phyloP scores from a whole-genome alignment of 83 land plant genomes.

The Thuja plicata region DNA sequence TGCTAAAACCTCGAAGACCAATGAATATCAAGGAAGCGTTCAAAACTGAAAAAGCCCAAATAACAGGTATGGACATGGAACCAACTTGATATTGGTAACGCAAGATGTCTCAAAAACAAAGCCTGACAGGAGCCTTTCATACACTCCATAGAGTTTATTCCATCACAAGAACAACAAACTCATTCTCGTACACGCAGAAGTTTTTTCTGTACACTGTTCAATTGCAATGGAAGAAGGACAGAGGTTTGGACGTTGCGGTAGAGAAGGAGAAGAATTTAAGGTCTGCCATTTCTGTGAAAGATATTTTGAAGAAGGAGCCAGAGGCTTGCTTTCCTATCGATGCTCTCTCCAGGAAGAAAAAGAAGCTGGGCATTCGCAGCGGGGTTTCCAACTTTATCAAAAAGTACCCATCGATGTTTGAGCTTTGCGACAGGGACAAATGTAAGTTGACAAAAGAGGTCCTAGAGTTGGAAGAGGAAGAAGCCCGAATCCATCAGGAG shows the following conservation, averaged over 20 bases:
- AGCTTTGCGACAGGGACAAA: conserved; percentile 34
- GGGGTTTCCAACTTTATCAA: conserved; percentile 33
- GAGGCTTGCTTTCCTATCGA: conserved; percentile 37
- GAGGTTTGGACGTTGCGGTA: conserved; percentile 69
- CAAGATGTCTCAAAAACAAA: conserved; percentile 4
- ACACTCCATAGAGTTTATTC: conserved; percentile 3
- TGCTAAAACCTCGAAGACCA: not conserved
- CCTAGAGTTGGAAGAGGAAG: conserved; percentile 45
- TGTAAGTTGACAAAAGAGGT: conserved; percentile 37
- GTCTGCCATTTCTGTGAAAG: conserved; percentile 39
- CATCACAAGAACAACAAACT: not conserved
- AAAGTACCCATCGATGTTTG: conserved; percentile 52
- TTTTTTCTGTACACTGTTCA: not conserved
- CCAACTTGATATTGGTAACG: not conserved
- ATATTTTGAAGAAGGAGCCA: conserved; percentile 48
- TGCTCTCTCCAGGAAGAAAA: conserved; percentile 28
- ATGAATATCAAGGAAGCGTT: not conserved
- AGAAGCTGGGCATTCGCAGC: conserved; percentile 28
- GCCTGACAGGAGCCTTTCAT: not conserved
- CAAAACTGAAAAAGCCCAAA: not conserved
- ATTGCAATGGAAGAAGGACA: conserved; percentile 41
- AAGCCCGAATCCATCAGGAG: conserved; percentile 24
- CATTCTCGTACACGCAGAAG: not conserved
- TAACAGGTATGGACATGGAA: not conserved
- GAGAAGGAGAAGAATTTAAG: conserved; percentile 49